These are phyloP conservation scores for Penicillium italicum DNA, from an alignment of 2,329 filamentous ascomycete species.

Conservation along the genomic window DNA sequence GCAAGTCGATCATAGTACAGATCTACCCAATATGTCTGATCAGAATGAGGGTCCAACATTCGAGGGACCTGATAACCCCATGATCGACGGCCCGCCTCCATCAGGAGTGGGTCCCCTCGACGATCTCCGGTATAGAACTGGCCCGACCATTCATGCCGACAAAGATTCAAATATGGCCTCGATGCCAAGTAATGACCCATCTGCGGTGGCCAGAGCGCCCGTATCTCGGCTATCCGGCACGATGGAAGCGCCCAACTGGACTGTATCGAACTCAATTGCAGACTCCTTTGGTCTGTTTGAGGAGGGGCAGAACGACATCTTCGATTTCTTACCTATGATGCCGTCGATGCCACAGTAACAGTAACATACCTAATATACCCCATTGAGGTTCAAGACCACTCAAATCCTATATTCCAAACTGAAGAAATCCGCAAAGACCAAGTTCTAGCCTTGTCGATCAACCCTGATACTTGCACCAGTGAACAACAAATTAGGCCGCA, in stretches of 20 bases:
- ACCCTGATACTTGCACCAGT: background rate
- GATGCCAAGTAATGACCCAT: constrained; percentile 20
- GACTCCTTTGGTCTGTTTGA: constrained; percentile 38
- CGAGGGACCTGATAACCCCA: constrained; percentile 16
- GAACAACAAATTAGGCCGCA: constrained; percentile 15
- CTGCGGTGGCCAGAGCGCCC: constrained; percentile 20
- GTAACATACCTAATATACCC: background rate
- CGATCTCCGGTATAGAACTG: constrained; percentile 21
- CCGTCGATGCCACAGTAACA: constrained; percentile 27
- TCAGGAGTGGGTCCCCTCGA: constrained; percentile 15
- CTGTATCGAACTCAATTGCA: constrained; percentile 35
- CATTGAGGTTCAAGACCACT: background rate
- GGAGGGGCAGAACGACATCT: constrained; percentile 37
- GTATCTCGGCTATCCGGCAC: constrained; percentile 27
- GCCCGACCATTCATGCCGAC: constrained; percentile 16
- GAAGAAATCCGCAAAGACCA: background rate
- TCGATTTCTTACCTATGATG: constrained; percentile 37
- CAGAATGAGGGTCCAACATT: constrained; percentile 15
- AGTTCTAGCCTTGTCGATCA: constrained; percentile 3
- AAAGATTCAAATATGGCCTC: constrained; percentile 18
- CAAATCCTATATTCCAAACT: background rate
- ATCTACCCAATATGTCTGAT: constrained; percentile 16
- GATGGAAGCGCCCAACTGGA: constrained; percentile 37
- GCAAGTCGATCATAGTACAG: constrained; percentile 13
- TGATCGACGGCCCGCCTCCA: constrained; percentile 17